Percentiles rank a stretch among this genome's conserved stretches.
Conservation (phyloP, 148 eudicot genomes). For the Pouteria glomerata region DNA sequence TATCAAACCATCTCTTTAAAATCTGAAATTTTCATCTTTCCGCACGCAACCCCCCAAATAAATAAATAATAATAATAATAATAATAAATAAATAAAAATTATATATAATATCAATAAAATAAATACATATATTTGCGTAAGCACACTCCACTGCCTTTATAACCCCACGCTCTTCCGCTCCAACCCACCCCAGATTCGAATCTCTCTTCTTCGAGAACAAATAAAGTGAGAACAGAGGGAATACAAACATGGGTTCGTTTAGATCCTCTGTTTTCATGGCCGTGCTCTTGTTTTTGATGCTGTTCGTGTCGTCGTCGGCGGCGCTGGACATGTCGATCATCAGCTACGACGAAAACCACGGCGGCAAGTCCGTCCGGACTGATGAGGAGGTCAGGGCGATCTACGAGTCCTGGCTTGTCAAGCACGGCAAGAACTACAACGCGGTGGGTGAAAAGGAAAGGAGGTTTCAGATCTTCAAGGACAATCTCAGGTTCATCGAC, state of each 20-base stretch:
- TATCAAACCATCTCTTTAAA: no score
- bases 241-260: background rate
- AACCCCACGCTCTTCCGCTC: background rate
- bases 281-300: conserved; percentile 1
- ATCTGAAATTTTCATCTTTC: no score
- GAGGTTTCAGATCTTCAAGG: conserved; percentile 49
- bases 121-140: no score
- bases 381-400: conserved; percentile 37
- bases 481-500: conserved; percentile 44
- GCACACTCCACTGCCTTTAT: background rate
- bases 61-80: no score
- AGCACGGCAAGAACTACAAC: conserved; percentile 49
- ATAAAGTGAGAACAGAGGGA: background rate
- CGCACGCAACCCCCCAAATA: no score
- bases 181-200: background rate
- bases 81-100: no score
- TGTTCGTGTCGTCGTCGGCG: conserved; percentile 22
- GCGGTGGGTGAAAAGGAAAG: conserved; percentile 46
- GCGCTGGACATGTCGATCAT: conserved; percentile 41
- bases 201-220: background rate
- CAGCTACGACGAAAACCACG: conserved; percentile 9
- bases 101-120: no score
- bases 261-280: background rate
- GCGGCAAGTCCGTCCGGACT: conserved; percentile 6
- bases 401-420: conserved; percentile 55